Conservation (phyloP, 495 filamentous ascomycete genomes). For the Neurospora intermedia region DNA sequence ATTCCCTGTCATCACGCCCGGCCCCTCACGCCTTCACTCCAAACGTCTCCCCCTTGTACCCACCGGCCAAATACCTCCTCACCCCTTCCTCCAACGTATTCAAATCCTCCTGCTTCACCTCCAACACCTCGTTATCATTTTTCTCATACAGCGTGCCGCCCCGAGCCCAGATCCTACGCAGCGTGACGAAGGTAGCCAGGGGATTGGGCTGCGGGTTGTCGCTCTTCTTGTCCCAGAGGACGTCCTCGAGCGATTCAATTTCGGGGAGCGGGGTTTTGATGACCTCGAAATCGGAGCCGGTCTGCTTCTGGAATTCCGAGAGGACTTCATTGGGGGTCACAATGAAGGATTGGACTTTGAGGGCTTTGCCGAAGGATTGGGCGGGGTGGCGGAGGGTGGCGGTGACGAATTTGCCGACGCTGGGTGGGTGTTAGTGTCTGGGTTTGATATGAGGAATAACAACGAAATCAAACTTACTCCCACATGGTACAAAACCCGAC, state of each 20-base stretch:
- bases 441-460: too few species aligned
- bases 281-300: slow-evolving; percentile 42
- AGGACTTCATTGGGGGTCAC: slow-evolving; percentile 51
- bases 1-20: neutral
- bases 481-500: slow-evolving; percentile 56
- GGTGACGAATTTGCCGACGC: slow-evolving; percentile 55
- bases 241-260: slow-evolving; percentile 41
- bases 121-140: slow-evolving; percentile 53
- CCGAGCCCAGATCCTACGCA: slow-evolving; percentile 60
- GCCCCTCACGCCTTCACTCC: neutral
- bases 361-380: slow-evolving; percentile 39
- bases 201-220: slow-evolving; percentile 47
- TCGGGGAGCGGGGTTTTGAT: slow-evolving; percentile 40
- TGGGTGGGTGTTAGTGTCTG: slow-evolving; percentile 16
- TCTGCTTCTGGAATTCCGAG: slow-evolving; percentile 56
- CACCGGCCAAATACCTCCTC: slow-evolving; percentile 26
- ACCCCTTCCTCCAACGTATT: slow-evolving; percentile 40
- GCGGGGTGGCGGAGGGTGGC: slow-evolving; percentile 46
- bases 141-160: slow-evolving; percentile 59
- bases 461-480: slow-evolving; percentile 41
- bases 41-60: slow-evolving; percentile 20
- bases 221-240: slow-evolving; percentile 42
- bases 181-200: slow-evolving; percentile 43
- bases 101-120: slow-evolving; percentile 31
- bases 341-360: slow-evolving; percentile 63